Conservation (phyloP, 306 rosid species). For the Ceratonia siliqua region DNA sequence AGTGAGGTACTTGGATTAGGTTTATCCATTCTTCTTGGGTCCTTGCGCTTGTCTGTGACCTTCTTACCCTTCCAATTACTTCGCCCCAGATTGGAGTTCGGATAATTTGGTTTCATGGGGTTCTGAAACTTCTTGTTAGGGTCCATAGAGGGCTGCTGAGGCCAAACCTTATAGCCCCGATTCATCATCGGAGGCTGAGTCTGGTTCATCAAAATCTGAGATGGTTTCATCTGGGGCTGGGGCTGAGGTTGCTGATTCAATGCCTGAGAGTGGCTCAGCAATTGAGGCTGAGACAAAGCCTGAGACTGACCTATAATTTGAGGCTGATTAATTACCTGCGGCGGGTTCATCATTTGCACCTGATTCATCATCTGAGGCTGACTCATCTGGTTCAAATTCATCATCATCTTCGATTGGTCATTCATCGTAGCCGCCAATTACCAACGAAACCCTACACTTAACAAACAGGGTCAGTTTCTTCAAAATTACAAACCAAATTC, state of each 20-base stretch:
- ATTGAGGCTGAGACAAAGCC: conserved; percentile 37
- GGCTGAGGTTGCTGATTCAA: conserved; percentile 41
- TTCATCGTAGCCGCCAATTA: conserved; percentile 38
- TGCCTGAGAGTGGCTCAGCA: conserved; percentile 36
- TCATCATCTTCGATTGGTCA: conserved; percentile 56
- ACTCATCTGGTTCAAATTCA: conserved; percentile 51
- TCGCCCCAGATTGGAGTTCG: conserved; percentile 41
- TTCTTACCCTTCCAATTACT: conserved; percentile 88
- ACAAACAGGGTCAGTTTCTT: conserved; percentile 1
- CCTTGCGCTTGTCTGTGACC: conserved; percentile 62
- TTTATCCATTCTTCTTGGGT: conserved; percentile 60
- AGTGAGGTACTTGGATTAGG: conserved; percentile 24
- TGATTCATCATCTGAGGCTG: conserved; percentile 56
- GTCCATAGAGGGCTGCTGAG: conserved; percentile 49
- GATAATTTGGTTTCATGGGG: conserved; percentile 44
- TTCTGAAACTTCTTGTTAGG: conserved; percentile 51
- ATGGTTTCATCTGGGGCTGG: conserved; percentile 41
- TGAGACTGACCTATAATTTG: conserved; percentile 34
- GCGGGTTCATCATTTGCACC: conserved; percentile 48
- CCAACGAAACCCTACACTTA: conserved; percentile 36
- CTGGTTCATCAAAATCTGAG: conserved; percentile 50
- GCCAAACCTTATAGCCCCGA: conserved; percentile 53
- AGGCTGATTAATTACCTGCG: conserved; percentile 46
- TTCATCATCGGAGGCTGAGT: conserved; percentile 49
- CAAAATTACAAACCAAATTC: neutral